Base-by-base conservation (phyloP, 2,329 filamentous ascomycete species). In the Tympanopsis confertula region DNA sequence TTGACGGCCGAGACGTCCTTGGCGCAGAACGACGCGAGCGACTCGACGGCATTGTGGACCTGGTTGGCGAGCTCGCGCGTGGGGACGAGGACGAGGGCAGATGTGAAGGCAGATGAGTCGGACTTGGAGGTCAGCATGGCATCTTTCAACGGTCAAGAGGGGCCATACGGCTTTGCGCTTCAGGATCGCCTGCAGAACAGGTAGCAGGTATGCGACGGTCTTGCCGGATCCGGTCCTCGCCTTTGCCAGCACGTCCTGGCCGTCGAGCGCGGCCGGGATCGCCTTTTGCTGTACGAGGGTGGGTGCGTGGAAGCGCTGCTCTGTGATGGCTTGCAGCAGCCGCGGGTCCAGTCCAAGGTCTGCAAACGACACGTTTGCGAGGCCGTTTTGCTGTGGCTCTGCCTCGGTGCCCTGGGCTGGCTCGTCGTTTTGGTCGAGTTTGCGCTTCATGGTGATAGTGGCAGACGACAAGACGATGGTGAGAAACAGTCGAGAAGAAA, bases 171-270 rank as follows among this genome's bases (percentile, higher is more conserved):
- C 61, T 61, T 94, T 94, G 46, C 76, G 75, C 54, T 82, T 84
- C 39, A 98, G 63, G 43, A 94, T 84, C 24, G 75, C 74, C 47
- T 94, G 83, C 13, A 98, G 62, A n/a, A 94, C 71, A 2, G 91
- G 91, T 30, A 98, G 69, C 5, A 94, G 66, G 55, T 96, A 96
- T 36, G 91, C 89, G n/a, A 86, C 86, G 10, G 91, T 98, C 69
- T 98, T 98, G 47, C 91, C 91, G 3, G 88, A 94, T 12, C 91
- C 91, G 4, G 91, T 96, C 59, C 89, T 93, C 26, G 89, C 86
- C 53, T 89, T 87, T 39, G 87, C 88, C 28, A 96, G 68, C 35
- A 98, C 78, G 67, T 96, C 87, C 52, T 86, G 81, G 12, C 91
- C 89, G 45, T 87, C 78, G 14, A 96, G 67, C 17, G 86, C 86